Evolutionary conservation across 176 grass and related monocot genomes (phyloP).

Genomic region (Avena eriantha): DNA sequence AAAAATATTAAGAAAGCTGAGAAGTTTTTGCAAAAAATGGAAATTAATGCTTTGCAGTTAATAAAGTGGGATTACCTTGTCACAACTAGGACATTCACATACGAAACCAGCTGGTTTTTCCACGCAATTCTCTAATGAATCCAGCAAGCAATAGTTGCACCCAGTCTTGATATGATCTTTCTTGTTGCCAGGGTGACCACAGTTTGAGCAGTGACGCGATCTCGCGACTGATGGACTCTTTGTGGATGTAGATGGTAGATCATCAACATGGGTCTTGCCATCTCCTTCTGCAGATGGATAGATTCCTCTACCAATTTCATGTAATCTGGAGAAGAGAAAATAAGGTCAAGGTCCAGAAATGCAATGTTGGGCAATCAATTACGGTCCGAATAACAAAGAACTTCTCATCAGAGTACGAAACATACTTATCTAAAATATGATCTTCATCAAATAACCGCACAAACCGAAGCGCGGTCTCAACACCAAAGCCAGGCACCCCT

Average conservation of each 20-base stretch:
- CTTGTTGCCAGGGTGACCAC: conserved; percentile 92
- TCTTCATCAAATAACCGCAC: conserved; percentile 73
- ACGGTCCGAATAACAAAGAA: conserved; percentile 21
- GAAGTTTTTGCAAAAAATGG: neutral
- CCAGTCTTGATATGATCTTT: conserved; percentile 74
- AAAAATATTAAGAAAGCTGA: neutral
- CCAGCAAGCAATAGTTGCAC: conserved; percentile 74
- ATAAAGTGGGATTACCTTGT: conserved; percentile 54
- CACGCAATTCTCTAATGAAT: conserved; percentile 63
- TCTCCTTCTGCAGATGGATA: conserved; percentile 57
- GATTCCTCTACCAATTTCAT: conserved; percentile 68
- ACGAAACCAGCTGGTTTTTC: conserved; percentile 74
- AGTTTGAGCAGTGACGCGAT: conserved; percentile 72
- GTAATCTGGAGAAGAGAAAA: conserved; percentile 60
- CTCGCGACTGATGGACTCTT: conserved; percentile 46
- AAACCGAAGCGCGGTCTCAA: conserved; percentile 81
- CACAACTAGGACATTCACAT: conserved; percentile 80
- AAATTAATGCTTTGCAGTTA: neutral
- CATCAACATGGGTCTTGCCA: conserved; percentile 46
- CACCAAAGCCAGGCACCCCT: conserved; percentile 81
- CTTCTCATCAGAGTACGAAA: neutral
- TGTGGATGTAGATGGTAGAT: conserved; percentile 50
- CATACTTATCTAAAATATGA: conserved; percentile 77
- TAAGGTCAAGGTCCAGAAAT: conserved; percentile 12
- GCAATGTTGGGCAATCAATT: conserved; percentile 14